Conservation (phyloP, 805 yeast species). For the Isabelozyma gotoi region DNA sequence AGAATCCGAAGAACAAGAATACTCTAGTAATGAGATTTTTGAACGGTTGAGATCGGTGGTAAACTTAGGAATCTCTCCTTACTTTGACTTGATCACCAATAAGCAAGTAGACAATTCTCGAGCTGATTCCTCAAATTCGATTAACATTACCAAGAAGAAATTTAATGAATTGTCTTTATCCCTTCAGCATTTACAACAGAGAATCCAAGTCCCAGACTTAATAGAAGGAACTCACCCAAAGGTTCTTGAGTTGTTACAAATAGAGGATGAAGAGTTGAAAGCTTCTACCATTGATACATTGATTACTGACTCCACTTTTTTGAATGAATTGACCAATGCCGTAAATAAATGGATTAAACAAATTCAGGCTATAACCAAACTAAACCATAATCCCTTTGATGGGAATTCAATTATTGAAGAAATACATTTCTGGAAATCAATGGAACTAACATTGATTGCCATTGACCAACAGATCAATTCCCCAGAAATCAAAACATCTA, state of each 20-base stretch:
- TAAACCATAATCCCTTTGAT: slow-evolving; percentile 51
- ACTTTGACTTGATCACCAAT: slow-evolving; percentile 53
- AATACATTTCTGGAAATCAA: slow-evolving; percentile 72
- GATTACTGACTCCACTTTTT: slow-evolving; percentile 50
- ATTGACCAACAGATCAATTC: slow-evolving; percentile 59
- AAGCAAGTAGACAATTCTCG: slow-evolving; percentile 4
- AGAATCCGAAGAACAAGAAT: slow-evolving; percentile 2
- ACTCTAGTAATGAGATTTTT: slow-evolving; percentile 25
- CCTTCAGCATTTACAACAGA: slow-evolving; percentile 64
- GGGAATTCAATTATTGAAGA: slow-evolving; percentile 63
- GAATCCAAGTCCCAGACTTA: slow-evolving; percentile 68
- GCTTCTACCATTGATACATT: slow-evolving; percentile 32
- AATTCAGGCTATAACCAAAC: slow-evolving; percentile 54
- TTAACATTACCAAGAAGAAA: slow-evolving; percentile 55
- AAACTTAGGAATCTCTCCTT: slow-evolving; percentile 64
- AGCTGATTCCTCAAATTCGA: slow-evolving; percentile 13
- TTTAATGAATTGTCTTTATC: slow-evolving; percentile 68
- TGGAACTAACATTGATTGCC: slow-evolving; percentile 58
- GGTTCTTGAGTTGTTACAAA: slow-evolving; percentile 21
- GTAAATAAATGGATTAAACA: slow-evolving; percentile 76
- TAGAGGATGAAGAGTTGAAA: slow-evolving; percentile 13
- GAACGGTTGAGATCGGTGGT: slow-evolving; percentile 61
- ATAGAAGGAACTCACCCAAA: slow-evolving; percentile 49
- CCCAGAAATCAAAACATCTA: slow-evolving; percentile 53
- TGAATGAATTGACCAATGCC: slow-evolving; percentile 67